Base-by-base conservation (phyloP, 1,284 basidiomycete species). In the Sporisorium reilianum region DNA sequence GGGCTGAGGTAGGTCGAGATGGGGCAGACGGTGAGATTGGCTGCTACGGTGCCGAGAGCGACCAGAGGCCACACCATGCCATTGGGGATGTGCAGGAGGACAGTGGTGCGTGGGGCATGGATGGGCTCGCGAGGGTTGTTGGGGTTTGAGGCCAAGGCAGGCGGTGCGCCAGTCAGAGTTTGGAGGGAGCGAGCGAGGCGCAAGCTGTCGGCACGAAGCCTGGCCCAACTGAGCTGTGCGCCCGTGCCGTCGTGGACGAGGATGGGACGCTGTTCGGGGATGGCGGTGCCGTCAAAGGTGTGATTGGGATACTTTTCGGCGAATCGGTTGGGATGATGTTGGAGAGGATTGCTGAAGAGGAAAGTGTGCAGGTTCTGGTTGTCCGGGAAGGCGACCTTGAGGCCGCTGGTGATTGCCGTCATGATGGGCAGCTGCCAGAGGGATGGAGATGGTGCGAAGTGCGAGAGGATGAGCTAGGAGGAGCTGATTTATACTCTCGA, bases 1-100 rank as follows among this genome's bases (percentile, higher is more conserved):
- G 84, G 76, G 23, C 85, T 85, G 22, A 85, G 78, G 20, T 80
- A 77, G 3, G 85, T 84, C 44, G 85, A 86, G 54, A 82, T 81
- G 44, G 81, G 80, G 10, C 84, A 84, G 44, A 85, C 80, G 59
- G 84, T 83, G 51, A 64, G 74, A 25, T 67, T 66, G 41, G 70
- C 70, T 18, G 75, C 66, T 20, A 79, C 65, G 23, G 82, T 76
- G 18, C 85, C 86, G 45, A 85, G 81, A 1, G 83, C 77, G 23
- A 86, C 64, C 9, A 83, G 64, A 2, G 80, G 76, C 66, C 82
- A 86, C 4, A 78, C 74, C 12, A 85, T 73, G 50, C 82, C 84
- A 51, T 86, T 86, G 61, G 85, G 84, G 5, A 86, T 75, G 64
- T 86, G 85, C 6, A 86, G 61, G 11, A 86, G 76, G 4, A 86